These are phyloP conservation scores for Chlorella sp. DNA, from an alignment of 139 green algal genomes.

Conservation along the genomic window DNA sequence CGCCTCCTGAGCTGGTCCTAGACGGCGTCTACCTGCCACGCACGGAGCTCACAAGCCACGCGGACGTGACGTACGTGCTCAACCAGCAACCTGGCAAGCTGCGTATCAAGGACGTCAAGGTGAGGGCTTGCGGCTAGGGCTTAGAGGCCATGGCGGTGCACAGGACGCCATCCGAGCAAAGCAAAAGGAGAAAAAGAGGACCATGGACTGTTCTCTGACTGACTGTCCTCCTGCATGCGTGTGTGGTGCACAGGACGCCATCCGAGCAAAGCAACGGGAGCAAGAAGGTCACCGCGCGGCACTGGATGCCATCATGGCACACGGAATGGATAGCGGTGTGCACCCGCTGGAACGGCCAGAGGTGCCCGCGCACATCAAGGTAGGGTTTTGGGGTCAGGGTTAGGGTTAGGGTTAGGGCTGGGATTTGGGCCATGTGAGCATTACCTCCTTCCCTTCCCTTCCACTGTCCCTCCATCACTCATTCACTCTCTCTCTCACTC, in stretches of 20 bases:
- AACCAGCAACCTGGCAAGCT: conserved; percentile 45
- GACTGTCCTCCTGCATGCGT: neutral
- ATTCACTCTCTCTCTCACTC: too few species aligned
- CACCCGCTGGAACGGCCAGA: conserved; percentile 43
- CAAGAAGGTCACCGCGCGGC: neutral
- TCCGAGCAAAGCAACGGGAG: conserved; percentile 7
- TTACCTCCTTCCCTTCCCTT: too few species aligned
- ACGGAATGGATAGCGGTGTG: conserved; percentile 11
- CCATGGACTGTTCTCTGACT: too few species aligned
- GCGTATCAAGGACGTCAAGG: conserved; percentile 48
- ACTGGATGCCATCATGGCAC: neutral
- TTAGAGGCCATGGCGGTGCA: too few species aligned
- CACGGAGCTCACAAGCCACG: conserved; percentile 9
- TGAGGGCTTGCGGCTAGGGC: neutral
- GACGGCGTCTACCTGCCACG: conserved; percentile 18
- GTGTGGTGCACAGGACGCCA: conserved; percentile 16
- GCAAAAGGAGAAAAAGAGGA: conserved; percentile 7
- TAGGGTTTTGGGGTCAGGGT: too few species aligned
- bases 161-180: conserved; percentile 13
- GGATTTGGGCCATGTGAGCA: too few species aligned
- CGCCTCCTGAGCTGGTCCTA: conserved; percentile 9
- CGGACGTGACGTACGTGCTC: conserved; percentile 49
- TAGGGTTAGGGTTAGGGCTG: too few species aligned
- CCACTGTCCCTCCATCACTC: too few species aligned
- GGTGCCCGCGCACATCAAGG: conserved; percentile 44